Percentiles rank a stretch among this genome's conserved stretches.
Conservation (phyloP, 176 grass and related monocot species). For the Pontederia crassipes region DNA sequence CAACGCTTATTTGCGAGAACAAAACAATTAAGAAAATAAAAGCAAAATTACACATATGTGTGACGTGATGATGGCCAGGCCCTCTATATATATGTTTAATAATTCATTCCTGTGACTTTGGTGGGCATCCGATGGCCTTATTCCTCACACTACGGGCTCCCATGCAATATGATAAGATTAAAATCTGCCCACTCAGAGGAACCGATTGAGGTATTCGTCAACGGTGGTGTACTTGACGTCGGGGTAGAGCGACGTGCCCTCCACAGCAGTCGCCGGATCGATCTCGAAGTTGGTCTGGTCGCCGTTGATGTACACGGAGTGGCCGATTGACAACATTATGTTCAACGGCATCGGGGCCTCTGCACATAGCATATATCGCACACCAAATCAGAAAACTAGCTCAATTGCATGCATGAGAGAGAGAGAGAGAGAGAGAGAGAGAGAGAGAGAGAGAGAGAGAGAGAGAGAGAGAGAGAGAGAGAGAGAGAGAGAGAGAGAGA, state of each 20-base stretch:
- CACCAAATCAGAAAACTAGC: neutral
- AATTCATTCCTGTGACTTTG: no score
- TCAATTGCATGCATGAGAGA: neutral
- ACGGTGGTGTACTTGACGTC: conserved; percentile 61
- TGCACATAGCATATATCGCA: neutral
- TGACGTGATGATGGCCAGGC: no score
- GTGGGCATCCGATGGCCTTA: no score
- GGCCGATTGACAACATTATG: conserved; percentile 24
- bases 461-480: neutral
- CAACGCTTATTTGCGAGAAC: no score
- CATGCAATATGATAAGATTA: no score
- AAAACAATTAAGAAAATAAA: no score
- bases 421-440: neutral
- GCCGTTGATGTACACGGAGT: conserved; percentile 37
- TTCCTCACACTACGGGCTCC: no score
- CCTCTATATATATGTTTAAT: no score
- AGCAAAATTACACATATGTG: no score
- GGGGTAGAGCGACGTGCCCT: conserved; percentile 50
- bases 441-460: neutral
- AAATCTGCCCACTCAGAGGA: no score
- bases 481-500: neutral
- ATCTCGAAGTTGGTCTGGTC: conserved; percentile 37
- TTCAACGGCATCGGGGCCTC: conserved; percentile 17
- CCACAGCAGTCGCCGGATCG: conserved; percentile 37
- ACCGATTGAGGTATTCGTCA: conserved; percentile 21